Conservation (phyloP, 441 rosid genomes). For the Gossypium schwendimanii region DNA sequence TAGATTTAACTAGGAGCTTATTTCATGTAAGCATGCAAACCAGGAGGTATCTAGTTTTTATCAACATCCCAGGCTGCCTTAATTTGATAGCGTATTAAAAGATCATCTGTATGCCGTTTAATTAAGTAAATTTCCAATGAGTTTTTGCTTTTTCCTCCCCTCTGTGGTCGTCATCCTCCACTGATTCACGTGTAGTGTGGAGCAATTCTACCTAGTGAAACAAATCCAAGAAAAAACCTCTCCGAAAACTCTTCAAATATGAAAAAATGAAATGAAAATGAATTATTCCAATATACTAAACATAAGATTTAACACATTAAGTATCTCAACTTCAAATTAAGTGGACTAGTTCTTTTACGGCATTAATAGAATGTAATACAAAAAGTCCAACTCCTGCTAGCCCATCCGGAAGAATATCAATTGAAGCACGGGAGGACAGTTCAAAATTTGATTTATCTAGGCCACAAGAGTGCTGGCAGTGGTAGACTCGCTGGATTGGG, state of each 20-base stretch:
- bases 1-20: constrained; percentile 3
- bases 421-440: background rate
- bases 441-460: constrained; percentile 11
- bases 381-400: background rate
- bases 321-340: constrained; percentile 4
- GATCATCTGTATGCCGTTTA: background rate
- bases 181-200: background rate
- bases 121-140: background rate
- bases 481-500: constrained; percentile 39
- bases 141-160: background rate
- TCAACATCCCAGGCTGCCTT: background rate
- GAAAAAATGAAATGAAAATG: background rate
- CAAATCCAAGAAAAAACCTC: background rate
- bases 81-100: background rate
- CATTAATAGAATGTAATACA: background rate
- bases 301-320: background rate
- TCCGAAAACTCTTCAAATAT: background rate
- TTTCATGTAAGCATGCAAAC: background rate
- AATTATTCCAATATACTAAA: constrained; percentile 8
- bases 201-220: background rate
- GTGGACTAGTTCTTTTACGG: background rate
- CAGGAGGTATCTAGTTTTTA: background rate
- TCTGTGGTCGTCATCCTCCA: no score
- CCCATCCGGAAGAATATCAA: background rate
- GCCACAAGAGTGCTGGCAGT: constrained; percentile 66